Percentiles rank a stretch among this genome's conserved stretches.
Conservation (phyloP, 2,329 filamentous ascomycete genomes). For the Pseudocercospora eumusae region DNA sequence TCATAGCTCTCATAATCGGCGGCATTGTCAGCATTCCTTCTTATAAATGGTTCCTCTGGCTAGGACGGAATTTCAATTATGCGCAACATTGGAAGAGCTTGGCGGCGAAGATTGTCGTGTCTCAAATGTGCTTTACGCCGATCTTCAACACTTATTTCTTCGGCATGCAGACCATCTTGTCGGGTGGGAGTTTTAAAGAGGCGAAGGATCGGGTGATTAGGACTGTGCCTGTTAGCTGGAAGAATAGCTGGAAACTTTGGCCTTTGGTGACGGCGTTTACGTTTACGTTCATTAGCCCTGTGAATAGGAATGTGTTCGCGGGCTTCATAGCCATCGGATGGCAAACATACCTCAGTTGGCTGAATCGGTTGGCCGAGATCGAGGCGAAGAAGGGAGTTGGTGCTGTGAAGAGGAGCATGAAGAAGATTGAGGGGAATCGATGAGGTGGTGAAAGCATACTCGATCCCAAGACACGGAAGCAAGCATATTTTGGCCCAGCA, state of each 20-base stretch:
- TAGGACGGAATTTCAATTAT: slow-evolving; percentile 83
- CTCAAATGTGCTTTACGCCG: slow-evolving; percentile 79
- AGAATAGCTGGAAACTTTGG: slow-evolving; percentile 86
- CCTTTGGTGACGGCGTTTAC: slow-evolving; percentile 82
- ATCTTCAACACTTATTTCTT: slow-evolving; percentile 57
- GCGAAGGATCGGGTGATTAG: slow-evolving; percentile 69
- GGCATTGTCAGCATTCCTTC: slow-evolving; percentile 71
- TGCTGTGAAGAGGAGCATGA: slow-evolving; percentile 15
- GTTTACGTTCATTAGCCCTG: slow-evolving; percentile 78
- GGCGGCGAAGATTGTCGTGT: slow-evolving; percentile 73
- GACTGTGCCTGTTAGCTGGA: slow-evolving; percentile 73
- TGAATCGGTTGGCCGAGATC: slow-evolving; percentile 73
- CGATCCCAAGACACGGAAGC: no score
- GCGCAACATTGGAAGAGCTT: slow-evolving; percentile 70
- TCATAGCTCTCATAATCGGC: slow-evolving; percentile 73
- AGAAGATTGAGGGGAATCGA: slow-evolving; percentile 18
- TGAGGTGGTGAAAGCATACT: slow-evolving; percentile 23
- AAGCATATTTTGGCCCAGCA: no score
- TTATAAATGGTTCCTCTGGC: slow-evolving; percentile 81
- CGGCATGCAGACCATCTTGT: slow-evolving; percentile 52
- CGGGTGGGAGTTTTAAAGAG: slow-evolving; percentile 64
- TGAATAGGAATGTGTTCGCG: slow-evolving; percentile 78
- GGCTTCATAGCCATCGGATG: slow-evolving; percentile 78
- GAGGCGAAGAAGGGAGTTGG: slow-evolving; percentile 45
- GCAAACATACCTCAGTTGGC: slow-evolving; percentile 84